Conservation (phyloP, 1,284 basidiomycete species). For the Rhodotorula sp. region DNA sequence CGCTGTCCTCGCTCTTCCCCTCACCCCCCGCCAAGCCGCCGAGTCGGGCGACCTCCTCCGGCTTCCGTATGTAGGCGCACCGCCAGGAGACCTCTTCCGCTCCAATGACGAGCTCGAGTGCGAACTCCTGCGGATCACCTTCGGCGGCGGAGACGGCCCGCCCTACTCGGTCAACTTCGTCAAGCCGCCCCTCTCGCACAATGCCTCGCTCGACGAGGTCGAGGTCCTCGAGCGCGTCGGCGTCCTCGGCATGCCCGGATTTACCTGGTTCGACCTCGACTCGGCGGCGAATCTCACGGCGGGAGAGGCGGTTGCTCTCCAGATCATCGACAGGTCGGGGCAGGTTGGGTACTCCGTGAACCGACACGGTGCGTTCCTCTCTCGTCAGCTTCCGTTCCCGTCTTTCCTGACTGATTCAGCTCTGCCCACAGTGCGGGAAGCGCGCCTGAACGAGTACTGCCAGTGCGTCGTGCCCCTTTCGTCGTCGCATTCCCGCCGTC, state of each 20-base stretch:
- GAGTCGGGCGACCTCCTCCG: background rate
- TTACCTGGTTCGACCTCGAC: conserved; percentile 13
- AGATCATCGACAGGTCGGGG: conserved; percentile 16
- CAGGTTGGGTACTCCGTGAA: conserved; percentile 14
- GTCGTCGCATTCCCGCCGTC: too few relatives aligned
- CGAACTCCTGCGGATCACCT: conserved; percentile 18
- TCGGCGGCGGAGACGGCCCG: conserved; percentile 25
- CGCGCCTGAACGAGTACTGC: conserved; percentile 32
- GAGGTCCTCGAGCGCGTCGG: conserved; percentile 14
- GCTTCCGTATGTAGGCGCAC: conserved; percentile 15
- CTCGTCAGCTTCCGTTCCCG: too few relatives aligned
- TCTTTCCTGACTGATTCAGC: background rate
- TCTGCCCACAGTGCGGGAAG: background rate
- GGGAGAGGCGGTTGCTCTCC: conserved; percentile 20
- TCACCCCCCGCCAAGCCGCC: background rate
- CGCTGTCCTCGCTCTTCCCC: background rate
- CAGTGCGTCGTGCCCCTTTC: conserved; percentile 18
- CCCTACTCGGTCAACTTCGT: conserved; percentile 22
- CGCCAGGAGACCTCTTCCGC: conserved; percentile 16
- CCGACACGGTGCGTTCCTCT: conserved; percentile 8
- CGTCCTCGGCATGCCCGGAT: conserved; percentile 23
- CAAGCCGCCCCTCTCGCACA: background rate
- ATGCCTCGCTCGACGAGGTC: conserved; percentile 13
- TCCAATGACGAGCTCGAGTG: conserved; percentile 13
- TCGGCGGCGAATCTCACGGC: background rate